A percentile compares a stretch with the other conserved stretches of the same genome.
phyloP scores from a whole-genome alignment of 2,329 filamentous ascomycete genomes.

The Phoma sp. region DNA sequence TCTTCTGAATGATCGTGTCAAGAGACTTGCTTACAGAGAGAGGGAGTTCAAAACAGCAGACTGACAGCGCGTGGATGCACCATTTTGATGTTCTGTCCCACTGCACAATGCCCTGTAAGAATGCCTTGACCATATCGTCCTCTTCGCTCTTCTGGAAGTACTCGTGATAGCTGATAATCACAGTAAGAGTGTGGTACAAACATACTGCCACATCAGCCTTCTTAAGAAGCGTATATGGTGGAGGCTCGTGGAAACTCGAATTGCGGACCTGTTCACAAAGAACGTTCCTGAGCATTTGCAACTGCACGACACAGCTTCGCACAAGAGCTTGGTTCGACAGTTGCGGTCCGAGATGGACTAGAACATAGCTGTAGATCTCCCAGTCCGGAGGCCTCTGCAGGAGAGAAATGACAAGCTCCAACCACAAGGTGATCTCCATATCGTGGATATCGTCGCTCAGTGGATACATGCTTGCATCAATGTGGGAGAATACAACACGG shows the following conservation, averaged over 20 bases:
- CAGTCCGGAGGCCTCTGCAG: slow-evolving; percentile 78
- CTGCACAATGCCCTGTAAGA: slow-evolving; percentile 81
- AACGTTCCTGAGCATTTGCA: slow-evolving; percentile 75
- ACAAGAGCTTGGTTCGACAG: slow-evolving; percentile 90
- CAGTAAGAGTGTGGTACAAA: slow-evolving; percentile 83
- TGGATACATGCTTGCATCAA: slow-evolving; percentile 45
- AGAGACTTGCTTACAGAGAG: slow-evolving; percentile 84
- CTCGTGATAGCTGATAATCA: slow-evolving; percentile 88
- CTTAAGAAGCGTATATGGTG: slow-evolving; percentile 76
- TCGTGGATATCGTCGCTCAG: slow-evolving; percentile 50
- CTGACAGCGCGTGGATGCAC: slow-evolving; percentile 92
- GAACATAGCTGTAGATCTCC: slow-evolving; percentile 90
- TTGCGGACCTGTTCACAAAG: slow-evolving; percentile 83
- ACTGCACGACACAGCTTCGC: slow-evolving; percentile 71
- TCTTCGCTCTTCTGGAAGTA: slow-evolving; percentile 84
- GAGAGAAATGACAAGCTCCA: slow-evolving; percentile 78
- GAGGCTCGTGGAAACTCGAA: slow-evolving; percentile 81
- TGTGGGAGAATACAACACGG: slow-evolving; percentile 57
- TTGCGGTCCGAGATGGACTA: slow-evolving; percentile 86
- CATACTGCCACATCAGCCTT: slow-evolving; percentile 89
- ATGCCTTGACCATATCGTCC: slow-evolving; percentile 85
- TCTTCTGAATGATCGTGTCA: slow-evolving; percentile 85
- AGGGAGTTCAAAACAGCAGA: slow-evolving; percentile 94
- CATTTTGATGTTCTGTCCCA: slow-evolving; percentile 88
- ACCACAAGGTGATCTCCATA: slow-evolving; percentile 64